Base-by-base conservation (phyloP, 2,329 filamentous ascomycete genomes). In the Rosellinia necatrix region DNA sequence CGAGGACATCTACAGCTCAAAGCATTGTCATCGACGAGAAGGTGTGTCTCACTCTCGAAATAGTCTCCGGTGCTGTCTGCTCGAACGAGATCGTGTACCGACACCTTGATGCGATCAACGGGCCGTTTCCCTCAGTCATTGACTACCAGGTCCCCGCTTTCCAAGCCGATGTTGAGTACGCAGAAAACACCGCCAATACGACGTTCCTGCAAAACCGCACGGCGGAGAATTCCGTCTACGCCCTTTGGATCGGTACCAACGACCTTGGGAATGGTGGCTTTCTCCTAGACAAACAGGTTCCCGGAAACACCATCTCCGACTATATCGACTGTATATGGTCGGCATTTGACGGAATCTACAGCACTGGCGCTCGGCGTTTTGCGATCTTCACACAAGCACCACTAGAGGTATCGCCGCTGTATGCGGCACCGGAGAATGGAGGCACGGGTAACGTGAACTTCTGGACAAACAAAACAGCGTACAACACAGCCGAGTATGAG, bases 221-320 rank as follows among this genome's bases (percentile, higher is more conserved):
- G 2, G 64, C 79, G 1, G 72, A 81, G 25, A 84, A 86, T 60
- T 90, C 88, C 0, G 84, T 90, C 2, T 92, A 91, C 66, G 80
- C 84, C 1, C 81, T 92, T 47, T 92, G 88, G 88, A 91, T 92
- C 64, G 90, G 90, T 3, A 92, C 89, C 21, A 93, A 93, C 68
- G 90, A 94, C 66, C 75, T 93, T 8, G 89, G 89, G 19, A 78
- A 76, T 53, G 72, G 78, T 48, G 87, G 81, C 7, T 88, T 92
- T 67, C 70, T 92, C 27, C 84, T 80, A 4, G 87, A 91, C 67
- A 78, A 77, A 21, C 86, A 91, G 68, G 71, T 79, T 4, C 64
- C 74, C 0, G 85, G 83, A 21, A 86, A 82, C 2, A 78, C 92
- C 5, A 54, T 68, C 15, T 75, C 78, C 1, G 80, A 86, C 66